These are phyloP conservation scores for Leavenworthia alabamica DNA, from an alignment of 345 rosid species.

Conservation along the genomic window DNA sequence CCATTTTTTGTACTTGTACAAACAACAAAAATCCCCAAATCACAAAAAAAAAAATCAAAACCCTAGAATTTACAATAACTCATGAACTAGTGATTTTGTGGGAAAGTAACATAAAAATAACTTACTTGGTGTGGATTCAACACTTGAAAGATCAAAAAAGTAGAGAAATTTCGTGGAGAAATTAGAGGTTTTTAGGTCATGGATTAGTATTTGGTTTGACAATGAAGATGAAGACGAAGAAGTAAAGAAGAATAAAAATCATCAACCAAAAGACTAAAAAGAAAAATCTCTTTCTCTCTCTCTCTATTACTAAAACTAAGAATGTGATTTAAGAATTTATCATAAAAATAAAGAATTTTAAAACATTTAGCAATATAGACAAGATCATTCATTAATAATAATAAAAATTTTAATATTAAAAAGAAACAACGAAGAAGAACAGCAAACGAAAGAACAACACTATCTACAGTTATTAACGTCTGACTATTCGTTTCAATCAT, in stretches of 20 bases:
- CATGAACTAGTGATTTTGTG: constrained; percentile 12
- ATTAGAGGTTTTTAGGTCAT: neutral
- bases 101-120: neutral
- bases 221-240: neutral
- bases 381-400: constrained; percentile 31
- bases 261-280: constrained; percentile 23
- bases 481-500: constrained; percentile 25
- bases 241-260: constrained; percentile 34
- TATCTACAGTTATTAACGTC: constrained; percentile 27
- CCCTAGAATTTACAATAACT: constrained; percentile 7
- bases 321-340: constrained; percentile 54
- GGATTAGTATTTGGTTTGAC: constrained; percentile 31
- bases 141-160: constrained; percentile 7
- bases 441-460: constrained; percentile 32
- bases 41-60: constrained; percentile 3
- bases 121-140: constrained; percentile 9
- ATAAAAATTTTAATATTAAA: constrained; percentile 12
- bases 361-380: constrained; percentile 26
- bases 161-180: neutral
- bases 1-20: constrained; percentile 37
- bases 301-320: constrained; percentile 10
- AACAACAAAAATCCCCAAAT: constrained; percentile 3
- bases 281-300: constrained; percentile 31
- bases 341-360: constrained; percentile 28
- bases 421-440: constrained; percentile 27